Conservation (phyloP, 2,329 filamentous ascomycete genomes). For the Fusarium albidum region DNA sequence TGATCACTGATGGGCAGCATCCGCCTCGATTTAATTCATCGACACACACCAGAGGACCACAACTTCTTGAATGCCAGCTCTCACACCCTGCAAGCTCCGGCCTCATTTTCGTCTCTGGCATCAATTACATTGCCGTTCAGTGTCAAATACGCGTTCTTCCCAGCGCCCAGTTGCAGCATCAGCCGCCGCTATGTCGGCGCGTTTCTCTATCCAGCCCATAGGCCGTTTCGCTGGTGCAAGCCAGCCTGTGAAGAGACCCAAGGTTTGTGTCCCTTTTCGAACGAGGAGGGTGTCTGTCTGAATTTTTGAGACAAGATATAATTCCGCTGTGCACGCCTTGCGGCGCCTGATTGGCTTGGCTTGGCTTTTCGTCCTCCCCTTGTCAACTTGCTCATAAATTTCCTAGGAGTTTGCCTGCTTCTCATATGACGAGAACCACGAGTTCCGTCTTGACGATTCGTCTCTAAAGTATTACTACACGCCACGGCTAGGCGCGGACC, state of each 20-base stretch:
- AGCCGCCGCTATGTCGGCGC: slow-evolving; percentile 38
- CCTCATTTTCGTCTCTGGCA: not conserved
- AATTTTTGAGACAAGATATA: not conserved
- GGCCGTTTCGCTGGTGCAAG: slow-evolving; percentile 72
- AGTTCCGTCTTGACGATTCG: slow-evolving; percentile 77
- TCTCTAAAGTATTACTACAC: slow-evolving; percentile 91
- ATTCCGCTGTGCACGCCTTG: too few species aligned
- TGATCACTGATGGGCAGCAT: too few species aligned
- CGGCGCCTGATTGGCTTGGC: not conserved
- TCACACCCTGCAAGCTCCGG: not conserved
- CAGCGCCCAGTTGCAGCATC: not conserved
- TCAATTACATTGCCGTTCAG: not conserved
- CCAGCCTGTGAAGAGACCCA: slow-evolving; percentile 78
- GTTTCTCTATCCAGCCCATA: slow-evolving; percentile 74
- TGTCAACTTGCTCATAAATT: slow-evolving; percentile 6
- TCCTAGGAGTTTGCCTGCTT: slow-evolving; percentile 87
- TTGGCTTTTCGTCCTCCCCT: not conserved
- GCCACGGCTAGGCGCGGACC: slow-evolving; percentile 72
- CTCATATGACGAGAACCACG: slow-evolving; percentile 87
- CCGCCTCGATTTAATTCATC: not conserved
- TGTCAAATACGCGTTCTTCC: not conserved
- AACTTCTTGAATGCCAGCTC: not conserved
- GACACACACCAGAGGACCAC: not conserved
- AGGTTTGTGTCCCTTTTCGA: slow-evolving; percentile 55
- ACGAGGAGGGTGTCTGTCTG: not conserved